Base-by-base conservation (phyloP, 78 protist genomes). In the Dictyostelium firmibasis region DNA sequence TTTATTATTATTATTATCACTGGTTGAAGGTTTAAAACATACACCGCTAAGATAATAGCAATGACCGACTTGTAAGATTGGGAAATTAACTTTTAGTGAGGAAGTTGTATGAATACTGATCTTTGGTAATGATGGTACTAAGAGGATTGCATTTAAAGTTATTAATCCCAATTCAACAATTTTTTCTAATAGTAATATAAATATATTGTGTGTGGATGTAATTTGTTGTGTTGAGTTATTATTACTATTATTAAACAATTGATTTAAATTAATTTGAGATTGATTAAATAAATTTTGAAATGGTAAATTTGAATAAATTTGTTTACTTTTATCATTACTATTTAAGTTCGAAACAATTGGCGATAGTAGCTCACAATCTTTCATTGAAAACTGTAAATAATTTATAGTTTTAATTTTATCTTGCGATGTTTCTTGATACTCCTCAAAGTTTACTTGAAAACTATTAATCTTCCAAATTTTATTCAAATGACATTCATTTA, bases 401-500 rank as follows among this genome's bases (percentile, higher is more conserved):
- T 43, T 25, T 14, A 81, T 31, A 3, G 62, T 50, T 38, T 89
- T 36, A 14, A 29, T 47, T n/a, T 29, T 16, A 5, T 10, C 20
- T 6, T 27, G n/a, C 3, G 38, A 33, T 8, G 72, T 60, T 27
- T 89, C 87, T 16, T 29, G 18, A 50, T 44, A 89, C 2, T 41
- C 76, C 35, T 89, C 94, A 9, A 75, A 44, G 33, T 57, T 62
- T 0, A 89, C 27, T 50, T 43, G 23, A 38, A 20, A 89, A 4
- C 5, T 81, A 70, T 89, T 89, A 36, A 89, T 81, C 29, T 77
- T 78, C 94, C 94, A 89, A 50, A 89, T 81, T n/a, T 81, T 79
- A 38, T 89, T 44, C 36, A 89, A 60, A 81, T 89, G 94, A 38
- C 70, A 69, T 50, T 89, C 87, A 25, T 67, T 60, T 9, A 89